Conservation (phyloP, 768 basidiomycete genomes). For the Mycena polygramma region DNA sequence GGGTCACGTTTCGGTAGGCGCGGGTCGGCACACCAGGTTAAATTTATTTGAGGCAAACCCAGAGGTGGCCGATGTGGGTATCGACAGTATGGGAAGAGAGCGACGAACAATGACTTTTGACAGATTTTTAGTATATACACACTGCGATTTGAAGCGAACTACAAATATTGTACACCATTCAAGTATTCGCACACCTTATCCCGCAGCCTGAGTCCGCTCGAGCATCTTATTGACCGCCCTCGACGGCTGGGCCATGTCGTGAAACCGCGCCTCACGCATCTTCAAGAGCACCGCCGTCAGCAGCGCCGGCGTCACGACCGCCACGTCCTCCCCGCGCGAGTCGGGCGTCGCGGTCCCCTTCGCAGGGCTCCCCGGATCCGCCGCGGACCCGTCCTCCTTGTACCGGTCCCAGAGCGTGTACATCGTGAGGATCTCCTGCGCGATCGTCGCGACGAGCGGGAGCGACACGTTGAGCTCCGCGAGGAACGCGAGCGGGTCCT, state of each 20-base stretch:
- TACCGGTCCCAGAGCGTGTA: constrained; percentile 93
- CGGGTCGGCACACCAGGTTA: too few species aligned
- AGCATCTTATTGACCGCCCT: constrained; percentile 78
- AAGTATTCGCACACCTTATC: constrained; percentile 44
- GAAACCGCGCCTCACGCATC: constrained; percentile 77
- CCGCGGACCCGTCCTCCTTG: constrained; percentile 67
- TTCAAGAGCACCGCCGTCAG: constrained; percentile 68
- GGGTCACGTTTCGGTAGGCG: too few species aligned
- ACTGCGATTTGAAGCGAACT: too few species aligned
- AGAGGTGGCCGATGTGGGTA: too few species aligned
- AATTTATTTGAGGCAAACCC: too few species aligned
- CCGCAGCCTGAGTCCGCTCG: constrained; percentile 77
- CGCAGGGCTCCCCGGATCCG: constrained; percentile 45
- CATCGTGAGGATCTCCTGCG: constrained; percentile 91
- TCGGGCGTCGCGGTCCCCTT: constrained; percentile 43
- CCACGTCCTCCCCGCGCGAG: constrained; percentile 37
- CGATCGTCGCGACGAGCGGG: constrained; percentile 83
- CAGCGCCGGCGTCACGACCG: constrained; percentile 67
- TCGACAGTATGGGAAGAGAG: too few species aligned
- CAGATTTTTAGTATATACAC: too few species aligned
- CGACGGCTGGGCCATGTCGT: constrained; percentile 66
- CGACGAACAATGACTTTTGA: too few species aligned
- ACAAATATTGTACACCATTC: too few species aligned
- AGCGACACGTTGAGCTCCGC: constrained; percentile 89
- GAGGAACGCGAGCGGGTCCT: constrained; percentile 86